These are phyloP conservation scores for Urochloa ruziziensis DNA, from an alignment of 176 grass and related monocot species.

Conservation along the genomic window DNA sequence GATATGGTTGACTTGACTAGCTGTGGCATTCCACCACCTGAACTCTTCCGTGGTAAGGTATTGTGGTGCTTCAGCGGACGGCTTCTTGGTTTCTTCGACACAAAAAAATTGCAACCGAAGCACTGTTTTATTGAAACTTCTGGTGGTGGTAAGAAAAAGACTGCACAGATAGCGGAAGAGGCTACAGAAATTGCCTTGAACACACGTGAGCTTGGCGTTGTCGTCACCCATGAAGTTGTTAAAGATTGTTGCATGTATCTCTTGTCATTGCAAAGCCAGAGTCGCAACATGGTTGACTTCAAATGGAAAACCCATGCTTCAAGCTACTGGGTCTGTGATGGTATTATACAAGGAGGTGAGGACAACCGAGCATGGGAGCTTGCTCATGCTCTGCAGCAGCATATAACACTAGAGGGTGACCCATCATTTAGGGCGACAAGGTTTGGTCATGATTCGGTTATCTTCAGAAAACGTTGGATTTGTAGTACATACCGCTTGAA, in stretches of 20 bases:
- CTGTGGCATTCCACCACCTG: background rate
- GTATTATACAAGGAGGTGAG: background rate
- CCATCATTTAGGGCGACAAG: too few relatives aligned
- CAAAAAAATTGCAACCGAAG: too few relatives aligned
- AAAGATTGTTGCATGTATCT: background rate
- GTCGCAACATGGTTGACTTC: background rate
- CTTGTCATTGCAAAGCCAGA: accelerated
- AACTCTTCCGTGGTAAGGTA: background rate
- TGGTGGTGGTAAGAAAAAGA: too few relatives aligned
- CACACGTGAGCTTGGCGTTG: background rate
- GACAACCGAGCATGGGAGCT: background rate
- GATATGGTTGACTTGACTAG: accelerated
- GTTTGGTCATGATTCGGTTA: too few relatives aligned
- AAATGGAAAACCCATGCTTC: background rate
- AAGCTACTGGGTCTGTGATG: slow-evolving; percentile 18
- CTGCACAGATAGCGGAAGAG: background rate
- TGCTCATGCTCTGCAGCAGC: background rate
- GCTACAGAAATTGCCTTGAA: background rate
- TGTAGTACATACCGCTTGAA: background rate
- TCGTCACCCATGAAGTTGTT: background rate
- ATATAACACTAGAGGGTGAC: background rate
- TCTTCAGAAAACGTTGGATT: background rate
- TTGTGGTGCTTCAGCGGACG: background rate
- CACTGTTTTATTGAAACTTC: too few relatives aligned
- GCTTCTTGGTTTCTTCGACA: too few relatives aligned